Percentiles rank a stretch among this genome's conserved stretches.
These are phyloP conservation scores for Corchorus capsularis DNA, from an alignment of 345 rosid species.

Conservation along the genomic window DNA sequence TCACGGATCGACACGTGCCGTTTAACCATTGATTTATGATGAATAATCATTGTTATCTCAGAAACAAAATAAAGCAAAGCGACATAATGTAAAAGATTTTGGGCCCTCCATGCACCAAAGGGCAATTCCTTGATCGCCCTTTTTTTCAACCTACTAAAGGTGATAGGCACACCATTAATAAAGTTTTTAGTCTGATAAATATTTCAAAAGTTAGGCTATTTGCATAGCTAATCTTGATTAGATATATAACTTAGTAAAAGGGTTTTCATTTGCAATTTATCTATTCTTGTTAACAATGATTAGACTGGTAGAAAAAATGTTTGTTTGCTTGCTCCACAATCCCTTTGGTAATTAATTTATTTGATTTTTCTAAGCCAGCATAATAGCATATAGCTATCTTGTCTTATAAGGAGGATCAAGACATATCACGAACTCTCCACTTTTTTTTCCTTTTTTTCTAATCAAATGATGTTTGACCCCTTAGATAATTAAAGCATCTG, in stretches of 20 bases:
- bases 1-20: not conserved
- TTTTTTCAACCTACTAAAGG: conserved; percentile 8
- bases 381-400: conserved; percentile 14
- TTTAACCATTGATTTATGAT: not conserved
- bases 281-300: conserved; percentile 12
- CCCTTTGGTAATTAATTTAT: conserved; percentile 13
- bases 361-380: not conserved
- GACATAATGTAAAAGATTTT: not conserved
- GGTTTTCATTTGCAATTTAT: not conserved
- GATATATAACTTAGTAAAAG: not conserved
- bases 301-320: not conserved
- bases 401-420: conserved; percentile 30
- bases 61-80: not conserved
- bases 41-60: not conserved
- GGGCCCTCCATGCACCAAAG: conserved; percentile 14
- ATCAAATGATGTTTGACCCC: not conserved
- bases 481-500: not conserved
- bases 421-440: not conserved
- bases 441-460: not conserved
- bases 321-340: conserved; percentile 2
- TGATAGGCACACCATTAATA: not conserved
- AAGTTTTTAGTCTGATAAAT: conserved; percentile 12
- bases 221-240: not conserved
- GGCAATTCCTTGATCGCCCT: not conserved
- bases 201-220: conserved; percentile 13